These are phyloP conservation scores for Mycosphaerella arachidis DNA, from an alignment of 2,329 filamentous ascomycete species.

Conservation along the genomic window DNA sequence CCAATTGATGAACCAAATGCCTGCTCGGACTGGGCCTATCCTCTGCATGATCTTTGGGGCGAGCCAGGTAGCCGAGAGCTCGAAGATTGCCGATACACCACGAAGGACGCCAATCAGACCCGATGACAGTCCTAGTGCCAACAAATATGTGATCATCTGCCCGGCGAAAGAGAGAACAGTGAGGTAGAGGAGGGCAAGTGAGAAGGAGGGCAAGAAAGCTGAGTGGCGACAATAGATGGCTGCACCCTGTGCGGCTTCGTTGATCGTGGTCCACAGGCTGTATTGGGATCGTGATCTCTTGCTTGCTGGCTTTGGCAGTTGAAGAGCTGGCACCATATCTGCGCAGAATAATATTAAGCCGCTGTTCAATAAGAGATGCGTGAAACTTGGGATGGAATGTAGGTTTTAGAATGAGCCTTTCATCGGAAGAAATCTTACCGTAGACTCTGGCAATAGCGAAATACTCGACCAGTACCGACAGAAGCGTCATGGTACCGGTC, in stretches of 20 bases:
- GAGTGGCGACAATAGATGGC: slow-evolving; percentile 49
- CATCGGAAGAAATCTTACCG: not conserved
- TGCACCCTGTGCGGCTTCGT: slow-evolving; percentile 20
- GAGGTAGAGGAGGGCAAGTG: slow-evolving; percentile 57
- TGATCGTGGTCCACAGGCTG: slow-evolving; percentile 2
- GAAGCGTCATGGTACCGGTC: slow-evolving; percentile 48
- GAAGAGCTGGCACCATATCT: not conserved
- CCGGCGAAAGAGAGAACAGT: slow-evolving; percentile 57
- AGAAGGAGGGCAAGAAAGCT: slow-evolving; percentile 58
- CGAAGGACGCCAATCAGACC: slow-evolving; percentile 52
- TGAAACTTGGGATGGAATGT: too few relatives aligned
- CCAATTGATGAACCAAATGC: slow-evolving; percentile 67
- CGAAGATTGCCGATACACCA: slow-evolving; percentile 50
- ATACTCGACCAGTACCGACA: slow-evolving; percentile 51
- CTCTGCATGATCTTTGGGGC: slow-evolving; percentile 52
- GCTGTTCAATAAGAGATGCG: too few relatives aligned
- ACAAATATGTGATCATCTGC: slow-evolving; percentile 62
- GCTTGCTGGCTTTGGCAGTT: not conserved
- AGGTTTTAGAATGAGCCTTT: too few relatives aligned
- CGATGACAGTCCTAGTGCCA: slow-evolving; percentile 51
- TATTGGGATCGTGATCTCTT: not conserved
- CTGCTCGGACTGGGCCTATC: slow-evolving; percentile 54
- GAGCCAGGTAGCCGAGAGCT: slow-evolving; percentile 58
- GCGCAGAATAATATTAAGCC: not conserved
- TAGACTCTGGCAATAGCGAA: slow-evolving; percentile 47